Base-by-base conservation (phyloP, 805 yeast species). In the Cyberlindnera suaveolens region DNA sequence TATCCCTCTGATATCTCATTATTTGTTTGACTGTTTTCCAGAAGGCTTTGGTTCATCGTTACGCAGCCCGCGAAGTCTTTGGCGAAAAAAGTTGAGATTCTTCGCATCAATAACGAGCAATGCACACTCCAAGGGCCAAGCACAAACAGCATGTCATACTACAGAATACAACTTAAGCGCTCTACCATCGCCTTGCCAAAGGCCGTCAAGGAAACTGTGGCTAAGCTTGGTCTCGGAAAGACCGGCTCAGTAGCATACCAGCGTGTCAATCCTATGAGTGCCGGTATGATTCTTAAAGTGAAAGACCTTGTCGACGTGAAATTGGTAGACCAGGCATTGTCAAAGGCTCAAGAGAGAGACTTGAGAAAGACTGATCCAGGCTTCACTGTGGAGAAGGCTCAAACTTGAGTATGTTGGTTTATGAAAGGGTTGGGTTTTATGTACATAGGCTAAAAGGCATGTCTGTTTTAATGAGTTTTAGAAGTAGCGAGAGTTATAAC, bases 301-400 rank as follows among this genome's bases (percentile, higher is more conserved):
- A 91, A 91, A 64, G 97, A 91, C 62, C 70, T 91, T 44, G 90
- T 91, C 8, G 77, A 76, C 38, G 93, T 91, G 26, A 91, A 88
- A 53, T 67, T 88, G 31, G 79, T 83, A 10, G 81, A 79, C 36
- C 65, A 69, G 26, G 66, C 67, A 16, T 64, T 79, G 52, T 63
- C 79, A 1, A 73, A 71, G 42, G 62, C 64, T 15, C 73, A 85
- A 56, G 69, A 80, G 61, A 70, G 81, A 42, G 58, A 54, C 9
- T 67, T 67, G 34, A 75, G 90, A 65, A 82, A 74, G 58, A 45
- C 49, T 40, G 74, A 75, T 37, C 81, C 87, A 10, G 95, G 93
- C 0, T 85, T 77, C 51, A 61, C 62, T 13, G 70, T 79, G 33
- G 74, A 73, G 51, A 65, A 52, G 42, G 31, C 19, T 17, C 20